Conservation (phyloP, 1,284 basidiomycete genomes). For the Ceratobasidium sp. region DNA sequence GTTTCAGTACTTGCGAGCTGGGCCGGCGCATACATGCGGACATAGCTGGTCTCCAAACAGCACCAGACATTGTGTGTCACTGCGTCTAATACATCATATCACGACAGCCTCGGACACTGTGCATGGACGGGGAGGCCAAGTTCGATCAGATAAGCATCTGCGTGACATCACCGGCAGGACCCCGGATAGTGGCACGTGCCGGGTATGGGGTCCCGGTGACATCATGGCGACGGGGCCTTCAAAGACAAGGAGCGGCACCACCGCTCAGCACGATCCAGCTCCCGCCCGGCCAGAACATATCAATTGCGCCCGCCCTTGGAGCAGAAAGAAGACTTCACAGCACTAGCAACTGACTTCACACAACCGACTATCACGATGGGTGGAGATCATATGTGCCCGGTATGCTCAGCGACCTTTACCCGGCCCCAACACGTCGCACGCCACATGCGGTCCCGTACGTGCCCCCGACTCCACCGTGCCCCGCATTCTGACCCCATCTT, state of each 20-base stretch:
- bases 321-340: background rate
- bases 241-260: slow-evolving; percentile 23
- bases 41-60: background rate
- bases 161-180: slow-evolving; percentile 1
- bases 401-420: slow-evolving; percentile 35
- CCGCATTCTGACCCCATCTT: slow-evolving; percentile 40
- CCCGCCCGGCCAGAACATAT: slow-evolving; percentile 10
- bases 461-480: background rate
- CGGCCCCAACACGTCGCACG: slow-evolving; percentile 38
- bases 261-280: slow-evolving; percentile 3
- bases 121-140: background rate
- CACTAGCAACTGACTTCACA: background rate
- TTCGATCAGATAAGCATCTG: slow-evolving; percentile 22
- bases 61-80: background rate
- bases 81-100: background rate
- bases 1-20: too few species aligned
- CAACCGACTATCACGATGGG: slow-evolving; percentile 9
- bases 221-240: slow-evolving; percentile 19
- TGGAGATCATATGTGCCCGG: slow-evolving; percentile 36
- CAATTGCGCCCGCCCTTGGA: background rate
- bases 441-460: slow-evolving; percentile 38
- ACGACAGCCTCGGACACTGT: background rate
- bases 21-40: too few species aligned
- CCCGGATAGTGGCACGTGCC: slow-evolving; percentile 1
- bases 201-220: slow-evolving; percentile 12